phyloP scores from a whole-genome alignment of 176 grass and related monocot species.

The Thalia dealbata region DNA sequence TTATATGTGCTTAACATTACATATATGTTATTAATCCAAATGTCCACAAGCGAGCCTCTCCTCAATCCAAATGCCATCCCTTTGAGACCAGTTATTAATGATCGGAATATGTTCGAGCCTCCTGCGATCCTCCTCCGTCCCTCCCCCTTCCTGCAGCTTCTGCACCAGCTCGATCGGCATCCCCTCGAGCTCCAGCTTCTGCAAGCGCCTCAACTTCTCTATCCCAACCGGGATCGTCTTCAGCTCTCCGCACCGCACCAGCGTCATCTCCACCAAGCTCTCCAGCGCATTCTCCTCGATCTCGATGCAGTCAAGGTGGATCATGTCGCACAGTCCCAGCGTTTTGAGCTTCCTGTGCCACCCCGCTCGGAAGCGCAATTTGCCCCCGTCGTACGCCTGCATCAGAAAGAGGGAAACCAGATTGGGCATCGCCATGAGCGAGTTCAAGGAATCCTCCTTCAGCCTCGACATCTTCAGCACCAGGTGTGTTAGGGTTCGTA shows the following conservation, averaged over 20 bases:
- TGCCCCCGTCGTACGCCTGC: conserved; percentile 23
- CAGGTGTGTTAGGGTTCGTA: conserved; percentile 24
- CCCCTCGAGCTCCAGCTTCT: conserved; percentile 21
- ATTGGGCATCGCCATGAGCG: conserved; percentile 22
- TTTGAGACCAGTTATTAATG: conserved; percentile 17
- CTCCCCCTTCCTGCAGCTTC: not conserved
- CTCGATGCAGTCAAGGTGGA: conserved; percentile 23
- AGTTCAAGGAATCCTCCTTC: conserved; percentile 16
- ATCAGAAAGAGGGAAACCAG: conserved; percentile 25
- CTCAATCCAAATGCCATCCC: not conserved
- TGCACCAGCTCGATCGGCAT: conserved; percentile 27
- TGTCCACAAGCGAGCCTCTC: not conserved
- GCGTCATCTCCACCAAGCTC: not conserved
- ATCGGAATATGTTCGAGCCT: not conserved
- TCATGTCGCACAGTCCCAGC: conserved; percentile 19
- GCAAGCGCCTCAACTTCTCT: conserved; percentile 20
- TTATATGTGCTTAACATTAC: too few relatives aligned
- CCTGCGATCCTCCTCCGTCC: not conserved
- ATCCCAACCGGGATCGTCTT: conserved; percentile 28
- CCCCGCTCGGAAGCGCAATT: conserved; percentile 15
- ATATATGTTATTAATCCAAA: too few relatives aligned
- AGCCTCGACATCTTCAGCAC: conserved; percentile 23
- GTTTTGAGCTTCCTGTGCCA: conserved; percentile 13
- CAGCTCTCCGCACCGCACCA: conserved; percentile 24
- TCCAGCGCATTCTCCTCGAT: conserved; percentile 23